phyloP scores from a whole-genome alignment of 1,284 basidiomycete genomes.

The Apiotrichum brassicae region DNA sequence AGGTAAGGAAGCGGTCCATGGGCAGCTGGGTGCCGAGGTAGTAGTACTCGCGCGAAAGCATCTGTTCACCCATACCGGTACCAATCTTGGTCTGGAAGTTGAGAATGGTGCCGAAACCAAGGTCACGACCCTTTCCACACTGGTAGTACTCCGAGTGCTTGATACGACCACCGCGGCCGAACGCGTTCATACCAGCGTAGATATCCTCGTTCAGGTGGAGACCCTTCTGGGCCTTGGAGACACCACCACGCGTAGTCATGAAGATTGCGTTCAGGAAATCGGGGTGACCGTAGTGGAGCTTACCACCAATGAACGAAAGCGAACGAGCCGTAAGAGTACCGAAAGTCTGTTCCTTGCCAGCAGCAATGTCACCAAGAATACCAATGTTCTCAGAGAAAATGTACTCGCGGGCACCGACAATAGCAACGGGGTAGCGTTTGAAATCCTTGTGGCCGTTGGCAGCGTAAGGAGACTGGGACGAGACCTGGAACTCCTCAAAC shows the following conservation, averaged over 20 bases:
- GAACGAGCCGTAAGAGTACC: constrained; percentile 93
- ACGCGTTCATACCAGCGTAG: constrained; percentile 97
- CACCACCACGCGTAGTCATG: constrained; percentile 97
- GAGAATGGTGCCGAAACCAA: constrained; percentile 96
- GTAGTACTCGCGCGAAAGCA: constrained; percentile 98
- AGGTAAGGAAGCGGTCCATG: constrained; percentile 96
- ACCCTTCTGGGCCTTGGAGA: constrained; percentile 98
- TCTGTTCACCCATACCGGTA: constrained; percentile 99
- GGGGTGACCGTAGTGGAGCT: constrained; percentile 94
- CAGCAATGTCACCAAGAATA: constrained; percentile 95
- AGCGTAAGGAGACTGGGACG: constrained; percentile 79
- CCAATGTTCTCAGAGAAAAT: constrained; percentile 99
- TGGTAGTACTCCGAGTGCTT: constrained; percentile 98
- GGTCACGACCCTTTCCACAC: constrained; percentile 97
- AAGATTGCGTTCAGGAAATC: constrained; percentile 98
- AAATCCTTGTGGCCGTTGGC: constrained; percentile 82
- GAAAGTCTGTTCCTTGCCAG: constrained; percentile 99
- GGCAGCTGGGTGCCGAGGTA: constrained; percentile 98
- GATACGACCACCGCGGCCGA: constrained; percentile 93
- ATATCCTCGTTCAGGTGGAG: constrained; percentile 99
- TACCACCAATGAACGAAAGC: constrained; percentile 95
- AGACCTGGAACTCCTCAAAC: constrained; percentile 88
- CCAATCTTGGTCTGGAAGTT: constrained; percentile 99
- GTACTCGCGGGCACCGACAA: constrained; percentile 97
- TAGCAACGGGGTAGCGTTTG: constrained; percentile 83